These are phyloP conservation scores for Biancaea sappan DNA, from an alignment of 306 rosid genomes.

Conservation along the genomic window DNA sequence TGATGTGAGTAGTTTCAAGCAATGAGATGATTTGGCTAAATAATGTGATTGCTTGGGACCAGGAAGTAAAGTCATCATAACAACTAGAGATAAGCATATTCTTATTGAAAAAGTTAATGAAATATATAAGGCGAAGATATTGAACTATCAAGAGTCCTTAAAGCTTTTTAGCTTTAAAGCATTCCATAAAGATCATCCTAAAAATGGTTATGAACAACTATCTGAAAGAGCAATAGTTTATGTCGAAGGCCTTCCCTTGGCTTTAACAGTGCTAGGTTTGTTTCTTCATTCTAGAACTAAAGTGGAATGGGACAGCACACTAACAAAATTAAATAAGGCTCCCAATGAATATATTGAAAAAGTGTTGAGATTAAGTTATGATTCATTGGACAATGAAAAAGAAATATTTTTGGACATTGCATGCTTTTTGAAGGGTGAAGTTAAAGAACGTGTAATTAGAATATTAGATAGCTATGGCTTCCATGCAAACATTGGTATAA, in stretches of 20 bases:
- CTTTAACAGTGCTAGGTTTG: not conserved
- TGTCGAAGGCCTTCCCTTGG: not conserved
- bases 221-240: not conserved
- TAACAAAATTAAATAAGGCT: not conserved
- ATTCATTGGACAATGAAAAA: not conserved
- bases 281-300: not conserved
- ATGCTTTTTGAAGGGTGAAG: not conserved
- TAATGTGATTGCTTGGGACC: not conserved
- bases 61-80: not conserved
- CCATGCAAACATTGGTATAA: not conserved
- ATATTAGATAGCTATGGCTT: constrained; percentile 26
- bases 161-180: constrained; percentile 2
- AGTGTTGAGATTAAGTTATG: not conserved
- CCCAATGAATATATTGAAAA: not conserved
- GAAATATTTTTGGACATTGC: not conserved
- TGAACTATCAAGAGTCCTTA: not conserved
- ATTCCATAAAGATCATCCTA: not conserved
- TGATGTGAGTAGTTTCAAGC: not conserved
- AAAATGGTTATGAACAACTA: not conserved
- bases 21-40: not conserved
- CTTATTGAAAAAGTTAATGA: not conserved
- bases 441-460: not conserved
- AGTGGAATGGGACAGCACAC: not conserved
- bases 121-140: not conserved
- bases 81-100: not conserved